Conservation (phyloP, 2,329 filamentous ascomycete genomes). For the Sporothrix inflata region DNA sequence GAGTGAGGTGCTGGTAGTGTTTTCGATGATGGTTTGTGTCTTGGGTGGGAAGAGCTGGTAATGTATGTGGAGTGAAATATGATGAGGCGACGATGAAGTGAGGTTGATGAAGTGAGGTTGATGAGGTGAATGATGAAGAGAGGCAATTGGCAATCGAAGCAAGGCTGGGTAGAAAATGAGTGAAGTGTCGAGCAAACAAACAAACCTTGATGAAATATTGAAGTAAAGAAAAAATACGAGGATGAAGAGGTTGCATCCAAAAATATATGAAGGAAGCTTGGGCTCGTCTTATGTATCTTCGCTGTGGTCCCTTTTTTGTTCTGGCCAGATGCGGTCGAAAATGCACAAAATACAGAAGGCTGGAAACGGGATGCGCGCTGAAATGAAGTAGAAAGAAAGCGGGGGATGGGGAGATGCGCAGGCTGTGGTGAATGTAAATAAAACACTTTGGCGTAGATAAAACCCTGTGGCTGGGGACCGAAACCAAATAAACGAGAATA, state of each 20-base stretch:
- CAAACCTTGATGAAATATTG: background rate
- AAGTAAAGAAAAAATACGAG: slow-evolving; percentile 1
- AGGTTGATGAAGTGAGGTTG: background rate
- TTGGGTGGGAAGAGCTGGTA: too few relatives aligned
- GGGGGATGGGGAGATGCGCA: background rate
- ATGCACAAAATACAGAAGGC: slow-evolving; percentile 20
- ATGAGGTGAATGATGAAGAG: background rate
- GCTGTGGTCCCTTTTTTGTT: background rate
- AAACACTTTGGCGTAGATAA: slow-evolving; percentile 16
- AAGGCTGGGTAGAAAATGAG: background rate
- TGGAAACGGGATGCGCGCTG: slow-evolving; percentile 5
- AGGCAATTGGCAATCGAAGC: background rate
- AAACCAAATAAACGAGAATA: background rate
- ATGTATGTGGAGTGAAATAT: too few relatives aligned
- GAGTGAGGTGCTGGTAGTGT: background rate
- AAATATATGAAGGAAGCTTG: slow-evolving; percentile 9
- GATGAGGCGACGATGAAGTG: background rate
- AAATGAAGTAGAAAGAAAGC: background rate
- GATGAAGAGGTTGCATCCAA: slow-evolving; percentile 7
- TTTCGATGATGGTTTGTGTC: too few relatives aligned
- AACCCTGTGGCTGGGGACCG: slow-evolving; percentile 23
- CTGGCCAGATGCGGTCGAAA: slow-evolving; percentile 5
- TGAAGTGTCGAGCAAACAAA: slow-evolving; percentile 1
- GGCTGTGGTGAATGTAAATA: slow-evolving; percentile 22
- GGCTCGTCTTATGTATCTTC: slow-evolving; percentile 21